Conservation (phyloP, 768 basidiomycete species). For the Phaeolepiota aurea region DNA sequence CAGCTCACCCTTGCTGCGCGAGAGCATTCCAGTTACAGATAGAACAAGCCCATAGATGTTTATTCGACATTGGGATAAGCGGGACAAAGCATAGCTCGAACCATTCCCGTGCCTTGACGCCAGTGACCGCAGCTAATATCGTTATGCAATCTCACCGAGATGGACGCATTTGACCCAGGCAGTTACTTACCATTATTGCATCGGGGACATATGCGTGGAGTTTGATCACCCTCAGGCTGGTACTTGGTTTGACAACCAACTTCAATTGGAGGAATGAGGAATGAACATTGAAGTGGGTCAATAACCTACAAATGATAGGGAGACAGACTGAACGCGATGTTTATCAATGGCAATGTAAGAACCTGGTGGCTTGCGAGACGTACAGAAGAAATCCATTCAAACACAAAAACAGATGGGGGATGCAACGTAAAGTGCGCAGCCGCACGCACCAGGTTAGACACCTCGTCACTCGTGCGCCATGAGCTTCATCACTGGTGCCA, state of each 20-base stretch:
- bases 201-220: constrained; percentile 51
- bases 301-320: constrained; percentile 37
- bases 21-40: constrained; percentile 56
- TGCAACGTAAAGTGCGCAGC: too few relatives aligned
- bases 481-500: too few relatives aligned
- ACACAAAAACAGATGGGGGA: neutral
- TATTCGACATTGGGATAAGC: constrained; percentile 50
- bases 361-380: neutral
- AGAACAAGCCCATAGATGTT: constrained; percentile 55
- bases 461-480: too few relatives aligned
- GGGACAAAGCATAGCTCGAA: constrained; percentile 65
- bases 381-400: constrained; percentile 1
- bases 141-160: neutral
- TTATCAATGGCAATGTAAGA: neutral
- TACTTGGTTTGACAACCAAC: constrained; percentile 55
- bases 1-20: constrained; percentile 37
- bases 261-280: constrained; percentile 13
- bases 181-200: constrained; percentile 49
- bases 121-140: constrained; percentile 36
- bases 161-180: neutral
- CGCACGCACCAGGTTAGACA: too few relatives aligned
- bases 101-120: constrained; percentile 53
- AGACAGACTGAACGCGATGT: constrained; percentile 31
- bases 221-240: constrained; percentile 43
- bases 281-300: neutral